Base-by-base conservation (phyloP, 1,284 basidiomycete species). In the Puccinia novopanici region DNA sequence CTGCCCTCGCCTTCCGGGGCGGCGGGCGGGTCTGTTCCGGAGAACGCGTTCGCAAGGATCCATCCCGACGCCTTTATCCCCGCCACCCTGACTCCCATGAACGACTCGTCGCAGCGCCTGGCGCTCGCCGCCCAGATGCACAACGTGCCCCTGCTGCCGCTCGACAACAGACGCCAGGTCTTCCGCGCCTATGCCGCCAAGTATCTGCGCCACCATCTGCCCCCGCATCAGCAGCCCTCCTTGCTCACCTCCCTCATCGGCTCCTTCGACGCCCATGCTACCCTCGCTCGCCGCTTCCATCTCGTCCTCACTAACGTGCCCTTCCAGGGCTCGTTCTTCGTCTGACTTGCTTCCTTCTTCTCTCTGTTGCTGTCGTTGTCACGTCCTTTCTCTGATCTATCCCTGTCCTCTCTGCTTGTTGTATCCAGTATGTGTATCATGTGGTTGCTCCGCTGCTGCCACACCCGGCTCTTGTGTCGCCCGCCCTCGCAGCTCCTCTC, bases 21-120 rank as follows among this genome's bases (percentile, higher is more conserved):
- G 5, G 1, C 34, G 15, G 19, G 0, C 3, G 40, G 30, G 24
- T 52, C 34, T 24, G 27, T 45, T 15, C 73, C 73, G 0, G 45
- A 5, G 17, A 75, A 42, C 40, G 73, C 73, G 37, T 75, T 75
- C 24, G 73, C 55, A 52, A 37, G 37, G 50, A 17, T 48, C 40
- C 24, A 30, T 40, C 17, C 19, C 55, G 15, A 15, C 37, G 27
- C 0, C 2, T 70, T 9, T 34, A 15, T 34, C 13, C 34, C 59
- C 5, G 34, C 59, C 3, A 70, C 50, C 67, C 67, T 45, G 13
- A 6, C 37, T 15, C n/a, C 12, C 27, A n/a, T 24, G 10, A 42
- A 12, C 40, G 45, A n/a, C n/a, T n/a, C n/a, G n/a, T n/a, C n/a
- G n/a, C n/a, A n/a, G n/a, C n/a, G n/a, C n/a, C n/a, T n/a, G 4